A percentile compares a stretch with the other conserved stretches of the same genome.
These are phyloP conservation scores for Amanita molliuscula DNA, from an alignment of 768 basidiomycete genomes.

Conservation along the genomic window DNA sequence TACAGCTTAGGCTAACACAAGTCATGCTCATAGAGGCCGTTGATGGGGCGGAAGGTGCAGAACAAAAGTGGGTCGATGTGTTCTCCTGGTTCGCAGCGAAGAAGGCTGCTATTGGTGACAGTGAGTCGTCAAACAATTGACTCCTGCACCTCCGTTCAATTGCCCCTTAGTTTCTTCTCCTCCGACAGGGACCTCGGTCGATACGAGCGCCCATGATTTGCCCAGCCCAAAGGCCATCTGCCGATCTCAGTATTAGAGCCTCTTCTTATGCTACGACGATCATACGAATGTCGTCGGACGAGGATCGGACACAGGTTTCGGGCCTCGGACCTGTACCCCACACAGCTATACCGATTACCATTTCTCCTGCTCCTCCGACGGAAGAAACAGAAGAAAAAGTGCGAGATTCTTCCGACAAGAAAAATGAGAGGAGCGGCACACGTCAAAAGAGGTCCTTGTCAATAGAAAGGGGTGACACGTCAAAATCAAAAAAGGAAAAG, in stretches of 20 bases:
- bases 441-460: conserved; percentile 26
- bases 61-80: conserved; percentile 70
- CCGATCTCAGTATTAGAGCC: neutral
- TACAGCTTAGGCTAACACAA: conserved; percentile 83
- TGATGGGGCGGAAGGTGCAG: conserved; percentile 79
- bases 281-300: neutral
- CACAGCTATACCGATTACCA: conserved; percentile 28
- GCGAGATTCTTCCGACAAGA: conserved; percentile 7
- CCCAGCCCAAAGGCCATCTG: neutral
- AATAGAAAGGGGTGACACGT: conserved; percentile 33
- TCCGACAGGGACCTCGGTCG: neutral
- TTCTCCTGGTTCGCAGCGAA: conserved; percentile 79
- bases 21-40: conserved; percentile 72
- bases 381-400: conserved; percentile 12
- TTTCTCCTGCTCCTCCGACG: conserved; percentile 50
- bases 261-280: neutral
- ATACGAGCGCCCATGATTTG: neutral
- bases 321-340: neutral
- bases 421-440: conserved; percentile 4
- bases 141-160: neutral
- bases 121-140: conserved; percentile 9
- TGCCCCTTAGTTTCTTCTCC: neutral
- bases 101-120: conserved; percentile 18
- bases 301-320: neutral
- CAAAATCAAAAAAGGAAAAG: conserved; percentile 64